Evolutionary conservation across 306 rosid genomes (phyloP).

Genomic region (Senna tora): DNA sequence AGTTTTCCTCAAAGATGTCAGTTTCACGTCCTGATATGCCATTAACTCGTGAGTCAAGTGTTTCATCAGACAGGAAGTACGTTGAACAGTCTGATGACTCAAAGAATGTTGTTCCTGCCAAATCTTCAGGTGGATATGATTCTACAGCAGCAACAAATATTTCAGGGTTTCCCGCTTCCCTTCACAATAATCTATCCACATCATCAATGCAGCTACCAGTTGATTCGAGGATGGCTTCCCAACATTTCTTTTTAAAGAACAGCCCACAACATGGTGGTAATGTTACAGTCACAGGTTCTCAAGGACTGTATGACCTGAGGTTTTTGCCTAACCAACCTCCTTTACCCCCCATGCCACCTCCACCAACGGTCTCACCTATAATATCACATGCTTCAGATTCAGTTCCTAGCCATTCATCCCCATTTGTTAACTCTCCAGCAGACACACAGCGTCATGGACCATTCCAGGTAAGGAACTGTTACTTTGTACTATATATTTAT

Average conservation of each 20-base stretch:
- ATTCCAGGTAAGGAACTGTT: conserved; percentile 63
- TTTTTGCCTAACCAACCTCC: conserved; percentile 87
- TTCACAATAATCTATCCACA: conserved; percentile 56
- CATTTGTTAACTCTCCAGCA: conserved; percentile 59
- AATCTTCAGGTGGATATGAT: conserved; percentile 66
- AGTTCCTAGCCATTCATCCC: conserved; percentile 62
- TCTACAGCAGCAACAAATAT: conserved; percentile 52
- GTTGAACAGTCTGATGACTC: conserved; percentile 76
- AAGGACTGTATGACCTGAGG: conserved; percentile 81
- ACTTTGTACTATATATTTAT: conserved; percentile 32
- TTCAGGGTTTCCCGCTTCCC: conserved; percentile 61
- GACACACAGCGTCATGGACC: conserved; percentile 64
- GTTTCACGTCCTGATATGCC: conserved; percentile 76
- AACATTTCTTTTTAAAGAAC: conserved; percentile 60
- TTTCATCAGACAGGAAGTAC: conserved; percentile 85
- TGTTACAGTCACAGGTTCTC: conserved; percentile 70
- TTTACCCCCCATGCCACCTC: conserved; percentile 96
- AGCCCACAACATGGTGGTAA: conserved; percentile 73
- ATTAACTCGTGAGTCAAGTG: conserved; percentile 82
- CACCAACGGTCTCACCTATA: conserved; percentile 62
- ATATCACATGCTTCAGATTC: conserved; percentile 67
- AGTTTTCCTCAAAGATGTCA: conserved; percentile 91
- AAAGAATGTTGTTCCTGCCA: conserved; percentile 55
- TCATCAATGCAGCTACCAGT: conserved; percentile 62
- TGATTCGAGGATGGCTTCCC: conserved; percentile 65